These are phyloP conservation scores for Karstenula rhodostoma DNA, from an alignment of 2,329 filamentous ascomycete species.

Conservation along the genomic window DNA sequence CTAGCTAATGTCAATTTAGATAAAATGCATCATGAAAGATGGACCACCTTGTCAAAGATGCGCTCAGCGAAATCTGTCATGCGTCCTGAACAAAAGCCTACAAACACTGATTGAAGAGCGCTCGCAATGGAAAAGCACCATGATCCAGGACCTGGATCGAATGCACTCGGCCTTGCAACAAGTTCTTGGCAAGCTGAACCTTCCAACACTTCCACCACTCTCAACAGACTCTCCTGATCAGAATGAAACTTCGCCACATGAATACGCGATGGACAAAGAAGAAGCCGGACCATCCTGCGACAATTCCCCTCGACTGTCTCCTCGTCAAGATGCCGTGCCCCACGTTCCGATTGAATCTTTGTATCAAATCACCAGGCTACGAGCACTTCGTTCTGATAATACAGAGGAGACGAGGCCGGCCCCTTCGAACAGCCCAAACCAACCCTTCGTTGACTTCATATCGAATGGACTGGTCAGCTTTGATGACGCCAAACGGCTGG, in stretches of 20 bases:
- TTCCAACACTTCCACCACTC: slow-evolving; percentile 49
- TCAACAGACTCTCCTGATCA: slow-evolving; percentile 30
- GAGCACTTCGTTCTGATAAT: slow-evolving; percentile 46
- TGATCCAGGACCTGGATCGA: slow-evolving; percentile 36
- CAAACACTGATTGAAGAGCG: slow-evolving; percentile 59
- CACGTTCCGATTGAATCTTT: slow-evolving; percentile 56
- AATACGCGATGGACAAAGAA: slow-evolving; percentile 49
- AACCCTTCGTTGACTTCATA: slow-evolving; percentile 56
- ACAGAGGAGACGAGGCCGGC: slow-evolving; percentile 47
- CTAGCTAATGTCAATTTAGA: slow-evolving; percentile 30
- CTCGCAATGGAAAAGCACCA: slow-evolving; percentile 40
- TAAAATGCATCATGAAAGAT: slow-evolving; percentile 62
- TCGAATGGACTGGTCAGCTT: slow-evolving; percentile 57
- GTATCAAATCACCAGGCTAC: slow-evolving; percentile 57
- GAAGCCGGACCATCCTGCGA: slow-evolving; percentile 42
- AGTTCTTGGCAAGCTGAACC: slow-evolving; percentile 49
- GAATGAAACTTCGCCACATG: slow-evolving; percentile 32
- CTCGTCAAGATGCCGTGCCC: slow-evolving; percentile 37
- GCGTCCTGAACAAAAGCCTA: slow-evolving; percentile 62
- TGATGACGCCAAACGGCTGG: slow-evolving; percentile 53
- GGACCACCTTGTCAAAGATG: slow-evolving; percentile 60
- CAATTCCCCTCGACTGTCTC: slow-evolving; percentile 39
- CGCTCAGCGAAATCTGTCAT: slow-evolving; percentile 58
- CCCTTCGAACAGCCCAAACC: slow-evolving; percentile 14
- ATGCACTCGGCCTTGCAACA: slow-evolving; percentile 52